Evolutionary conservation across 78 protist genomes (phyloP), one percentile per base, ranked within the genome.

Genomic region (Pirum gemmata): DNA sequence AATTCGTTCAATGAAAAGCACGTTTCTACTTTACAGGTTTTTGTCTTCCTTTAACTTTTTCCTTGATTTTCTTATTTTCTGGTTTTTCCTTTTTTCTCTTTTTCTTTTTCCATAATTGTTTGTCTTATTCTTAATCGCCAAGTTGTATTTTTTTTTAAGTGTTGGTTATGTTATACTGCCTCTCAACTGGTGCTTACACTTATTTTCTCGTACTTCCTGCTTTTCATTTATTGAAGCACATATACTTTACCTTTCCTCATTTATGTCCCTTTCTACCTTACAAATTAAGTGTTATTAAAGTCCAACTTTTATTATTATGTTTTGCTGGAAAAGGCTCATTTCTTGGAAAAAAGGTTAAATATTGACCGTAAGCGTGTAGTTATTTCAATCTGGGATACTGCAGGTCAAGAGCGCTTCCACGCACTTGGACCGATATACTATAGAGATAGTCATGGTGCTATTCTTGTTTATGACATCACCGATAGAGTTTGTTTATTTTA

Each of bases 351-450:
- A 86, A 34, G 80, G 67, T 38, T 93, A 72, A 91, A 77, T 41
- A 41, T 94, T 40, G 92, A 38, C 1, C 94, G 93, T 27, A 84
- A 90, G 35, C 73, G 87, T 33, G 87, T 91, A 21, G 31, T 79
- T 38, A 74, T 96, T 27, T 80, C 90, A 75, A 93, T 95, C 87
- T 95, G 98, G 92, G 92, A 91, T 41, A 93, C 93, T 2, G 93
- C 95, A 0, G 93, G 94, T 2, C 96, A 94, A 89, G 94, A 93
- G 75, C 34, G 96, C 26, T 96, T 94, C 90, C 96, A 92, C 83
- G 97, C 98, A 1, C 91, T 96, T 5, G 97, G 96, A 1, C 97
- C 98, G 34, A 95, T 95, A 67, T 96, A 96, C 83, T 96, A 96
- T 79, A 89, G 98, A 67, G 95, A 95, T 84, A 92, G 97, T 38